phyloP scores from a whole-genome alignment of 169 alveolate species.

The Plasmodium gaboni region DNA sequence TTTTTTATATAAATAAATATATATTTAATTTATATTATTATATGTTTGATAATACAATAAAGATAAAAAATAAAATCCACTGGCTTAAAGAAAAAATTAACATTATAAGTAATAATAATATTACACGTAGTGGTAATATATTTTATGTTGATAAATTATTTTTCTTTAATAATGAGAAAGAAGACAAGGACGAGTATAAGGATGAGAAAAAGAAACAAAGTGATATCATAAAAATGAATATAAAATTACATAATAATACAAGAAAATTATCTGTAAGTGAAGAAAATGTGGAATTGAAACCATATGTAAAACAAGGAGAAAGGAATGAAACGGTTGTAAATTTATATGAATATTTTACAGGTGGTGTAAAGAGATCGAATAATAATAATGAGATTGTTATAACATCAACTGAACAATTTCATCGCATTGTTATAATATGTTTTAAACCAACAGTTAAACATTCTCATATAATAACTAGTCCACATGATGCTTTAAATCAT shows the following conservation, averaged over 20 bases:
- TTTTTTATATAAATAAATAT: not conserved
- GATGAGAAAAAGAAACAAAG: not conserved
- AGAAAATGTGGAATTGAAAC: slow-evolving; percentile 6
- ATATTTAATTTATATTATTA: not conserved
- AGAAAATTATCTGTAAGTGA: slow-evolving; percentile 22
- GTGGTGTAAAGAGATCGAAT: not conserved
- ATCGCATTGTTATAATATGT: slow-evolving; percentile 38
- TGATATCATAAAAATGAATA: not conserved
- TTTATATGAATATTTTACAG: slow-evolving; percentile 40
- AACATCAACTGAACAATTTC: not conserved
- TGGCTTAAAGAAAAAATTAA: too few species aligned
- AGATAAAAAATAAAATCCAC: not conserved
- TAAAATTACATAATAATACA: not conserved
- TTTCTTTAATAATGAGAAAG: too few species aligned
- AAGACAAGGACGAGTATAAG: too few species aligned
- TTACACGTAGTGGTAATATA: too few species aligned
- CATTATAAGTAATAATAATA: too few species aligned
- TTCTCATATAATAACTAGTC: slow-evolving; percentile 42
- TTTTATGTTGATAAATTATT: too few species aligned
- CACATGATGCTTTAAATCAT: slow-evolving; percentile 22
- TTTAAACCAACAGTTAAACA: slow-evolving; percentile 36
- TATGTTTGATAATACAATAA: not conserved
- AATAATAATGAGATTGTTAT: slow-evolving; percentile 20
- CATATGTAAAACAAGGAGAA: slow-evolving; percentile 24
- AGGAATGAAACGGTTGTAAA: slow-evolving; percentile 38